A percentile compares a stretch with the other conserved stretches of the same genome.
These are phyloP conservation scores for Fusarium miscanthi DNA, from an alignment of 2,329 filamentous ascomycete genomes.

Conservation along the genomic window DNA sequence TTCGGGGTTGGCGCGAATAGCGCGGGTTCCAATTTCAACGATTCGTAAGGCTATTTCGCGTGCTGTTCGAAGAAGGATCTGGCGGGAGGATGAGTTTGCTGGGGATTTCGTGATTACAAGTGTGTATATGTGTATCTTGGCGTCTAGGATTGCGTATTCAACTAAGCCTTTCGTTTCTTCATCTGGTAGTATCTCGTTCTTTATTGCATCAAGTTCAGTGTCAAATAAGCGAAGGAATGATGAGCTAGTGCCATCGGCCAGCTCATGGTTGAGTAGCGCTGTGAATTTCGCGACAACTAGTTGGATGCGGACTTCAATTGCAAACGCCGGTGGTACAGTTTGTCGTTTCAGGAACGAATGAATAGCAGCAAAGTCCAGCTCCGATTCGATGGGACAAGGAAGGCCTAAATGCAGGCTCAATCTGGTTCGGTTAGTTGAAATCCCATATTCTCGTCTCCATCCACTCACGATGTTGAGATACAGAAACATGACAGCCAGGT, in stretches of 20 bases:
- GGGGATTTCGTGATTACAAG: constrained; percentile 21
- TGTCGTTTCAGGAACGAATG: constrained; percentile 18
- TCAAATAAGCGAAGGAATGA: constrained; percentile 28
- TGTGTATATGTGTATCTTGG: constrained; percentile 30
- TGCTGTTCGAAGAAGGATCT: constrained; percentile 21
- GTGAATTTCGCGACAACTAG: constrained; percentile 33
- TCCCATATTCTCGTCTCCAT: too few species aligned
- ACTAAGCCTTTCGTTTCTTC: constrained; percentile 2
- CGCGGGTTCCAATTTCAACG: constrained; percentile 18
- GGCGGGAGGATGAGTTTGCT: constrained; percentile 5
- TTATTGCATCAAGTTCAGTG: constrained; percentile 27
- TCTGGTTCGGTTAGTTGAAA: neutral
- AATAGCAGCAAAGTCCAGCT: constrained; percentile 26
- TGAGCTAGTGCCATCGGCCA: constrained; percentile 10
- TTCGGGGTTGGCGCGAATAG: neutral
- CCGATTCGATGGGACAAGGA: constrained; percentile 20
- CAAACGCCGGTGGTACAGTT: constrained; percentile 7
- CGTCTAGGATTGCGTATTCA: constrained; percentile 23
- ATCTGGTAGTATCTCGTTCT: neutral
- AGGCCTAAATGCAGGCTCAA: constrained; percentile 30
- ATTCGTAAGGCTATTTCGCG: constrained; percentile 19
- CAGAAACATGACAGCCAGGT: constrained; percentile 32
- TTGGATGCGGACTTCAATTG: constrained; percentile 20
- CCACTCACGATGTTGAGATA: constrained; percentile 24
- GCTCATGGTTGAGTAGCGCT: constrained; percentile 20